A percentile compares a stretch with the other conserved stretches of the same genome.
Conservation (phyloP, 371 early-diverging fungal genomes). For the Lichtheimia hyalospora region DNA sequence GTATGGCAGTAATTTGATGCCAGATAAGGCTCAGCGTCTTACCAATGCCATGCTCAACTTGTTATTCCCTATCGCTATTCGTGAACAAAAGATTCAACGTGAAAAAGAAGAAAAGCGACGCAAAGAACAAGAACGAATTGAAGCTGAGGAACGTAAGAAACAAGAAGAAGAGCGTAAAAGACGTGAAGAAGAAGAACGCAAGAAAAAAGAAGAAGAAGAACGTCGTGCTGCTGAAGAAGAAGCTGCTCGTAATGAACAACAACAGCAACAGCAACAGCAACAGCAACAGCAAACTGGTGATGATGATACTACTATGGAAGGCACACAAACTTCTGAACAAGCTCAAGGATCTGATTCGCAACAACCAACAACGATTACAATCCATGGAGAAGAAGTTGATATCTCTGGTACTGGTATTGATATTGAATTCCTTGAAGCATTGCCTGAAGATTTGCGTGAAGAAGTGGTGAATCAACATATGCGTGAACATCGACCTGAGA, state of each 20-base stretch:
- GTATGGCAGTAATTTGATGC: slow-evolving; percentile 59
- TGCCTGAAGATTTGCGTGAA: slow-evolving; percentile 92
- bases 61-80: slow-evolving; percentile 75
- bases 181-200: slow-evolving; percentile 55
- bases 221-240: slow-evolving; percentile 21
- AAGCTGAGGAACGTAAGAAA: slow-evolving; percentile 30
- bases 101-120: slow-evolving; percentile 52
- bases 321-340: neutral
- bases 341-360: slow-evolving; percentile 23
- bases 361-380: slow-evolving; percentile 53
- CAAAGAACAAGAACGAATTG: slow-evolving; percentile 34
- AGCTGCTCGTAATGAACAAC: slow-evolving; percentile 19
- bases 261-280: neutral
- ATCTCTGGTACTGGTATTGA: slow-evolving; percentile 96
- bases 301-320: neutral
- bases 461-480: slow-evolving; percentile 84
- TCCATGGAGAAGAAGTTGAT: slow-evolving; percentile 69
- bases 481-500: slow-evolving; percentile 30
- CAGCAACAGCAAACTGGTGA: slow-evolving; percentile 1
- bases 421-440: slow-evolving; percentile 89
- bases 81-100: slow-evolving; percentile 63
- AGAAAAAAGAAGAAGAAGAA: slow-evolving; percentile 35
- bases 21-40: slow-evolving; percentile 62
- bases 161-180: slow-evolving; percentile 49
- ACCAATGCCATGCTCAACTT: slow-evolving; percentile 67